phyloP scores from a whole-genome alignment of 176 grass and related monocot species.

The Lolium perenne region DNA sequence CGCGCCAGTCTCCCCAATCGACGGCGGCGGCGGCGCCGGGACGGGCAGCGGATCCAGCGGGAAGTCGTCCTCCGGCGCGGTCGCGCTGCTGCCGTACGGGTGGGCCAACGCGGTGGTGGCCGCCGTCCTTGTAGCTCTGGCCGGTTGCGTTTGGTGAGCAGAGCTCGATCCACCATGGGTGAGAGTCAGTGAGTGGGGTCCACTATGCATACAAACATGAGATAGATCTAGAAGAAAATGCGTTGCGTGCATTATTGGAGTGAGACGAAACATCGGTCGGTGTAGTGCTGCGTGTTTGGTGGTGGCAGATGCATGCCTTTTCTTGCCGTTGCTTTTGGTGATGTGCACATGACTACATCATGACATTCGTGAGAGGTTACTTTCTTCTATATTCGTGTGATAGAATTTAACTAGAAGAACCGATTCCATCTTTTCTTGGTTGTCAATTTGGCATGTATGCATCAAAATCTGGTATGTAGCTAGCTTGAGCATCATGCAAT shows the following conservation, averaged over 20 bases:
- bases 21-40: background rate
- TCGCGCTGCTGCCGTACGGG: background rate
- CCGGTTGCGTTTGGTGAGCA: slow-evolving; percentile 38
- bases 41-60: background rate
- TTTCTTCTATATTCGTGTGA: no score
- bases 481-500: no score
- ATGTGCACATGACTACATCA: background rate
- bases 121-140: slow-evolving; percentile 22
- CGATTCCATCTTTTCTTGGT: background rate
- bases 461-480: no score
- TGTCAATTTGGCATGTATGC: no score
- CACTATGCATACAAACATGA: background rate
- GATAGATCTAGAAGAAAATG: background rate
- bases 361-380: no score
- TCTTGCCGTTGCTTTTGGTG: slow-evolving; percentile 6
- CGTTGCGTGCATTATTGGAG: background rate
- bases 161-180: background rate
- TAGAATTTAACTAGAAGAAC: background rate
- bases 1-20: slow-evolving; percentile 6
- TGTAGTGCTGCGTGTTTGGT: slow-evolving; percentile 14
- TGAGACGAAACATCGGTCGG: background rate
- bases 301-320: background rate
- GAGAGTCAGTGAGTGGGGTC: background rate
- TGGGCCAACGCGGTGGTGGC: slow-evolving; percentile 15
- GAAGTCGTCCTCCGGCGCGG: slow-evolving; percentile 5